Evolutionary conservation across 768 basidiomycete species (phyloP).

Genomic region (Amylocystis lapponica): DNA sequence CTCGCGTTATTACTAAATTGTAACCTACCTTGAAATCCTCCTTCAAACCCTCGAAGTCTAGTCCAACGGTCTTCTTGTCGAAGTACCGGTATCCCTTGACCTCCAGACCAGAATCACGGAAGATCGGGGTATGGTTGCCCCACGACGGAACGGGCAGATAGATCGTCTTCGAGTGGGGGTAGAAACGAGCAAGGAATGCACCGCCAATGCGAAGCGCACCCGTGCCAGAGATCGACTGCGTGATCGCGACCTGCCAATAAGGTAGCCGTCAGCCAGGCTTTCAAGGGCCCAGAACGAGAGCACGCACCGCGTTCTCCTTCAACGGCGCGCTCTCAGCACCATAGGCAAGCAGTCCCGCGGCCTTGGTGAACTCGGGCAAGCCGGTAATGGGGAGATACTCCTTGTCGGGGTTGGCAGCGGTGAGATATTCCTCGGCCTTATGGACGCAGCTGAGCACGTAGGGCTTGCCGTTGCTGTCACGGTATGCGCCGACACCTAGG

Average conservation of each 20-base stretch:
- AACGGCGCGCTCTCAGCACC: constrained; percentile 74
- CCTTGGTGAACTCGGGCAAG: constrained; percentile 76
- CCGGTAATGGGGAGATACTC: constrained; percentile 97
- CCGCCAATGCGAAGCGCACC: constrained; percentile 95
- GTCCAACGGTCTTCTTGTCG: constrained; percentile 84
- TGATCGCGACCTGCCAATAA: constrained; percentile 60
- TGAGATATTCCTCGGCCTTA: constrained; percentile 80
- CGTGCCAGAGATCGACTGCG: constrained; percentile 96
- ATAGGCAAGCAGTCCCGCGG: constrained; percentile 87
- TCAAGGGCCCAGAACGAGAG: too few species aligned
- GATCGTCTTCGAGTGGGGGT: constrained; percentile 79
- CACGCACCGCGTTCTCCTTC: constrained; percentile 63
- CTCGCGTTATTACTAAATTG: constrained; percentile 2
- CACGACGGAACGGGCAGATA: constrained; percentile 93
- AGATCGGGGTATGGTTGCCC: constrained; percentile 95
- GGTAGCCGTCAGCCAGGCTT: constrained; percentile 4
- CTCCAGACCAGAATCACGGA: constrained; percentile 91
- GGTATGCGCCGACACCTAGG: constrained; percentile 94
- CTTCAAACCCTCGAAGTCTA: constrained; percentile 89
- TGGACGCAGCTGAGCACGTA: constrained; percentile 87
- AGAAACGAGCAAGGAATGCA: constrained; percentile 85
- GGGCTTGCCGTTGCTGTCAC: constrained; percentile 92
- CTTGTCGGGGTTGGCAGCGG: constrained; percentile 70
- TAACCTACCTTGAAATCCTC: constrained; percentile 70
- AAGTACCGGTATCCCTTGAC: constrained; percentile 93